Conservation (phyloP, 352 stramenopile genomes). For the Pilasporangium apinafurcum region DNA sequence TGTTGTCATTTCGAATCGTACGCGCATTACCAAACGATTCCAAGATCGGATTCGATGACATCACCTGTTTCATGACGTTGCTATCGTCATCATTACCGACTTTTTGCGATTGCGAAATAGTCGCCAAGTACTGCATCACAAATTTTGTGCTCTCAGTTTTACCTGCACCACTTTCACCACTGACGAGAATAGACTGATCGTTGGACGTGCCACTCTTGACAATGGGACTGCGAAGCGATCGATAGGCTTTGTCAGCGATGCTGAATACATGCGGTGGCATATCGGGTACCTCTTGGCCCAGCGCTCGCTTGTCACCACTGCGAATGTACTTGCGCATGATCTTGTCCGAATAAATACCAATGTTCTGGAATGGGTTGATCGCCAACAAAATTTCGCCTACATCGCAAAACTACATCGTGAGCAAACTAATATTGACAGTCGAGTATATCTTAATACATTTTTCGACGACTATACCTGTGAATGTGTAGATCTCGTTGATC, state of each 20-base stretch:
- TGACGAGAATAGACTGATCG: constrained; percentile 92
- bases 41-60: constrained; percentile 98
- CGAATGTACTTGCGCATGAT: constrained; percentile 86
- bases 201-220: constrained; percentile 40
- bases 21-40: constrained; percentile 98
- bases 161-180: constrained; percentile 89
- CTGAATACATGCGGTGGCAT: constrained; percentile 91
- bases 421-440: no score
- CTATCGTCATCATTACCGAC: constrained; percentile 26
- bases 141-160: constrained; percentile 98
- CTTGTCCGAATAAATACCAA: constrained; percentile 84
- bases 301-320: constrained; percentile 64
- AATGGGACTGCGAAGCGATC: constrained; percentile 63
- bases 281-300: constrained; percentile 54
- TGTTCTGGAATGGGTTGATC: constrained; percentile 87
- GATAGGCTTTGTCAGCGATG: constrained; percentile 87
- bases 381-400: constrained; percentile 71
- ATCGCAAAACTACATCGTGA: no score
- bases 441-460: no score
- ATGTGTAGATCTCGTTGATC: constrained; percentile 93
- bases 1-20: constrained; percentile 97
- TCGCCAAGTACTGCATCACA: constrained; percentile 94
- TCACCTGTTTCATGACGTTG: constrained; percentile 88
- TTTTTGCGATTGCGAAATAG: constrained; percentile 62
- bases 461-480: constrained; percentile 34